Percentiles rank a stretch among this genome's conserved stretches.
Conservation (phyloP, 495 filamentous ascomycete species). For the Penicillium goetzii region DNA sequence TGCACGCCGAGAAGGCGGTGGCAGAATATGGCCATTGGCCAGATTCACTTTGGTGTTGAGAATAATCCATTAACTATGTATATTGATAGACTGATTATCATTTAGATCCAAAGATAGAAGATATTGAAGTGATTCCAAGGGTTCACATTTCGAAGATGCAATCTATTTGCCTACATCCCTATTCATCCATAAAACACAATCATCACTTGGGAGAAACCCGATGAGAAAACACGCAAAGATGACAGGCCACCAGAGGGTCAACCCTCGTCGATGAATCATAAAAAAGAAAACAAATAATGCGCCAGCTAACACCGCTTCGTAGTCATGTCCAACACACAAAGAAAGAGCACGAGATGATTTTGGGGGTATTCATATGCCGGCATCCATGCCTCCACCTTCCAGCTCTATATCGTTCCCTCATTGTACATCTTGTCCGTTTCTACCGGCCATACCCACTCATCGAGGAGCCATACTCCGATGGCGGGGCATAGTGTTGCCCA, state of each 20-base stretch:
- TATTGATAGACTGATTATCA: too few species aligned
- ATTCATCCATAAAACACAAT: slow-evolving; percentile 1
- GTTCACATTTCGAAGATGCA: not conserved
- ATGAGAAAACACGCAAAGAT: slow-evolving; percentile 12
- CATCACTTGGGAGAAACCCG: slow-evolving; percentile 3
- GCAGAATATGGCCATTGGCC: slow-evolving; percentile 21
- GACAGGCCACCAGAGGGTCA: slow-evolving; percentile 14
- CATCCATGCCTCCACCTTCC: slow-evolving; percentile 17
- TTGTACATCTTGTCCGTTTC: not conserved
- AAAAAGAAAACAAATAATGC: slow-evolving; percentile 32
- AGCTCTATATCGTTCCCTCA: slow-evolving; percentile 6
- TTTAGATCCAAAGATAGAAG: not conserved
- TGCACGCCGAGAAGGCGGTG: slow-evolving; percentile 26
- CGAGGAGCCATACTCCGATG: slow-evolving; percentile 31
- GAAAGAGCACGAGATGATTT: slow-evolving; percentile 22
- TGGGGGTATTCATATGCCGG: slow-evolving; percentile 31
- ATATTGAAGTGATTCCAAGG: not conserved
- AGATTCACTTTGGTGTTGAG: too few species aligned
- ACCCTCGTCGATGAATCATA: slow-evolving; percentile 18
- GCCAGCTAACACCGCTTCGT: slow-evolving; percentile 47
- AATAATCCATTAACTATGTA: too few species aligned
- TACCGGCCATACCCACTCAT: slow-evolving; percentile 36
- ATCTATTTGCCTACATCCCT: not conserved
- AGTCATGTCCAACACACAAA: slow-evolving; percentile 37
- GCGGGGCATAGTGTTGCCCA: slow-evolving; percentile 44